Evolutionary conservation across 164 flowering plant genomes (phyloP).

Genomic region (grape (Vitis vinifera)): ASM3070453v1 NC_081818.1:887501-888000

Average conservation of each 20-base stretch:
- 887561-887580: constrained; percentile 97
- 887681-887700: constrained; percentile 20
- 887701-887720: constrained; percentile 88
- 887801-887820: constrained; percentile 72
- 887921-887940: no score
- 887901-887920: neutral
- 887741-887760: constrained; percentile 82
- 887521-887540: constrained; percentile 88
- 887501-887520: constrained; percentile 47
- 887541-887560: constrained; percentile 96
- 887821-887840: constrained; percentile 57
- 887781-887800: constrained; percentile 69
- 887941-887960: neutral
- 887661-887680: constrained; percentile 1
- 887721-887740: constrained; percentile 86
- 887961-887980: neutral
- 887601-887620: constrained; percentile 79
- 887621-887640: constrained; percentile 58
- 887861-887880: no score
- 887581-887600: constrained; percentile 80
- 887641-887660: neutral
- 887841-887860: no score
- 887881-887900: no score
- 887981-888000: neutral
- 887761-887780: constrained; percentile 87